phyloP scores from a whole-genome alignment of 2,329 filamentous ascomycete species.

The Alternaria angustiovoidea region DNA sequence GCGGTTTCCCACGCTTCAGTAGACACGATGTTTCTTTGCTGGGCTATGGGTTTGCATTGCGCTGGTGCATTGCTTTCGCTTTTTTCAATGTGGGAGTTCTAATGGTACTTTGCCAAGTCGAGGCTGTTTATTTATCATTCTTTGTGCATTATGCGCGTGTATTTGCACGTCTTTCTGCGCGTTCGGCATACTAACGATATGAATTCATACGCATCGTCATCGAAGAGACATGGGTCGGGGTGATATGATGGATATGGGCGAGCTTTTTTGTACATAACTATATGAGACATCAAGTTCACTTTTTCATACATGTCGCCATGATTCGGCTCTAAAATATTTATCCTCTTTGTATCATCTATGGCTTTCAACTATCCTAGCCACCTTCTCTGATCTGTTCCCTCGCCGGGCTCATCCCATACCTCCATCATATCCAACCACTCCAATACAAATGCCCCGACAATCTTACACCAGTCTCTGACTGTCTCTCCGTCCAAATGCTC shows the following conservation, averaged over 20 bases:
- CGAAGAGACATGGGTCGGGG: slow-evolving; percentile 6
- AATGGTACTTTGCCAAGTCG: slow-evolving; percentile 17
- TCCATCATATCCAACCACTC: slow-evolving; percentile 90
- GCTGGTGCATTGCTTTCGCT: slow-evolving; percentile 43
- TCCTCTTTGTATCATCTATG: not conserved
- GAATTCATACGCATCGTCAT: slow-evolving; percentile 20
- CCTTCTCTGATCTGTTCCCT: not conserved
- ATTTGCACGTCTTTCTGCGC: slow-evolving; percentile 5
- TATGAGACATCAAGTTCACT: slow-evolving; percentile 8
- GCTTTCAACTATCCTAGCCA: not conserved
- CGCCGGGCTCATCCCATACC: slow-evolving; percentile 38
- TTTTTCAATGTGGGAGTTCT: slow-evolving; percentile 17
- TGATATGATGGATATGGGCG: slow-evolving; percentile 15
- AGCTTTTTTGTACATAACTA: slow-evolving; percentile 22
- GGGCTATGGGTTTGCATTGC: slow-evolving; percentile 43
- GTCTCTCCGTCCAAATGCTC: slow-evolving; percentile 82
- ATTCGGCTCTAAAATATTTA: not conserved
- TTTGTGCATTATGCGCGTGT: slow-evolving; percentile 15
- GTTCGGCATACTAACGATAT: slow-evolving; percentile 16
- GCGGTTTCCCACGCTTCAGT: slow-evolving; percentile 16
- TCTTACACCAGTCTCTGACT: slow-evolving; percentile 85
- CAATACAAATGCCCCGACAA: slow-evolving; percentile 82
- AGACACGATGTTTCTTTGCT: slow-evolving; percentile 27
- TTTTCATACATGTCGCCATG: not conserved
- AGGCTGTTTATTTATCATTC: slow-evolving; percentile 13